Base-by-base conservation (phyloP, 2,329 filamentous ascomycete species). In the Beauveria pseudobassiana region DNA sequence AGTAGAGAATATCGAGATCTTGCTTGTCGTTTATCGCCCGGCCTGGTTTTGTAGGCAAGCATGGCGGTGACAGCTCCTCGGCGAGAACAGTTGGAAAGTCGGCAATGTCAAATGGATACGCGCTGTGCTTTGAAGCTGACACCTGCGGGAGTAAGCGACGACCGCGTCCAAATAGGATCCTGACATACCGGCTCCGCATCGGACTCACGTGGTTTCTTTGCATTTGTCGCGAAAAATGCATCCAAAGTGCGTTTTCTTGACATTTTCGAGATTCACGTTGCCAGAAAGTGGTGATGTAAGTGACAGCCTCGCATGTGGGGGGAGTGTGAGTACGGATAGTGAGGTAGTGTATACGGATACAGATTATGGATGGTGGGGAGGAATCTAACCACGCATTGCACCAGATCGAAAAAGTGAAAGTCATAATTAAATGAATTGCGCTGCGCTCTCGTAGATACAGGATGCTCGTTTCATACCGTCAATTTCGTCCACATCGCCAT, bases 1-100 rank as follows among this genome's bases (percentile, higher is more conserved):
- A 93, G 73, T 90, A 90, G 9, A 93, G 74, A 0, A 93, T 78
- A 69, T 93, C 87, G 0, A 93, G 79, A 65, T 92, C 82, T 0
- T 84, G 82, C 67, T 89, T 85, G 68, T 91, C 80, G 66, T 85
- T 84, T 65, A 92, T 87, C 3, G 71, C 67, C 51, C 75, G 79
- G 1, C 80, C 82, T 63, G 82, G 77, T 22, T 78, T 74, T 1
- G 80, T 79, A 6, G 87, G 85, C 1, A 80, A 67, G 4, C 76
- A 77, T 0, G 69, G 63, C 1, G 83, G 62, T 50, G 69, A 64
- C 2, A 83, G 62, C 51, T 77, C 76, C 18, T 68, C 71, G 54
- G 69, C 69, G 9, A 82, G 66, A 8, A 72, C 68, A 2, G 64
- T 20, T 16, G 79, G 75, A 9, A 84, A 71, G 49, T 76, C 66